These are phyloP conservation scores for Pisolithus thermaeus DNA, from an alignment of 1,284 basidiomycete genomes.

Conservation along the genomic window DNA sequence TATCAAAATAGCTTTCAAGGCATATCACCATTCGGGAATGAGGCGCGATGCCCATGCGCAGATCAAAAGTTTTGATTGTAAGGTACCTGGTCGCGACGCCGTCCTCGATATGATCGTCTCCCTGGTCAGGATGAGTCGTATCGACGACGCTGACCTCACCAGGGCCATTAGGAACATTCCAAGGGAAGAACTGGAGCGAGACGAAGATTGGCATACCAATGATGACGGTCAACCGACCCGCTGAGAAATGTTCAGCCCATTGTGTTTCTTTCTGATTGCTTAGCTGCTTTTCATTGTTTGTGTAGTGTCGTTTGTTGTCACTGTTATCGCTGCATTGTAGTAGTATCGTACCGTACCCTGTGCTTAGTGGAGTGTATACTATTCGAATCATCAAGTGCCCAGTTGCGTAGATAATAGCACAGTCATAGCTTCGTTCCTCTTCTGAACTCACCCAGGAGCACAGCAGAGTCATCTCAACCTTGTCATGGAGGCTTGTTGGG, in stretches of 20 bases:
- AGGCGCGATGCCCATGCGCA: background rate
- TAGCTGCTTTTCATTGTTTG: background rate
- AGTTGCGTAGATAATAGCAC: no score
- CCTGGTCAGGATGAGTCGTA: background rate
- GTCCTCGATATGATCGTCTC: background rate
- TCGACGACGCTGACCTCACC: background rate
- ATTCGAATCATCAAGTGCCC: no score
- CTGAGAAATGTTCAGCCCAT: background rate
- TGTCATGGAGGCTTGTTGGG: no score
- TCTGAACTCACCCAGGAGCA: no score
- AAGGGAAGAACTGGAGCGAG: background rate
- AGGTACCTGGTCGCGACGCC: background rate
- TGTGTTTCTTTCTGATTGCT: background rate
- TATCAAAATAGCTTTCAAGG: slow-evolving; percentile 1
- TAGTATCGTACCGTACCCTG: no score
- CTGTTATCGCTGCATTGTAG: no score
- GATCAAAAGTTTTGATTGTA: background rate
- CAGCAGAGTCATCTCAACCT: no score
- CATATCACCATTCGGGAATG: background rate
- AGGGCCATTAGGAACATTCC: background rate
- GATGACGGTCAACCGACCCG: no score
- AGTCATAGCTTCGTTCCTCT: no score
- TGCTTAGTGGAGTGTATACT: no score
- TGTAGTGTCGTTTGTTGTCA: no score
- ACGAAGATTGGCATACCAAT: slow-evolving; percentile 1